These are phyloP conservation scores for Cenococcum geophilum DNA, from an alignment of 495 filamentous ascomycete species.

Conservation along the genomic window DNA sequence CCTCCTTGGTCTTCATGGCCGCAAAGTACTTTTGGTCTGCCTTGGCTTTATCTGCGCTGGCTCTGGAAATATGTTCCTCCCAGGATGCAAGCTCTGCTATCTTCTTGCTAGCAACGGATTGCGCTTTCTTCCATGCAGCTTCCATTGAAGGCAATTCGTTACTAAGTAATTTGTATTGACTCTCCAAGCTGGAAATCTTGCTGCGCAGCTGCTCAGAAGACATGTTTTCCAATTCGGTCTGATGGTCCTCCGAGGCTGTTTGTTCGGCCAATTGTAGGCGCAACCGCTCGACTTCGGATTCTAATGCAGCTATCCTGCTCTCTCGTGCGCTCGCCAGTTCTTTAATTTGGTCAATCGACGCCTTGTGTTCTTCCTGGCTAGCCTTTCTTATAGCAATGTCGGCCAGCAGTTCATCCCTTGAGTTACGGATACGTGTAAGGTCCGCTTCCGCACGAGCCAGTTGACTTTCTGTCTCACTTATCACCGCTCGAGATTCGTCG, in stretches of 20 bases:
- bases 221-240: slow-evolving; percentile 44
- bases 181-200: slow-evolving; percentile 66
- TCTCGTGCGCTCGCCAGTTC: slow-evolving; percentile 72
- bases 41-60: slow-evolving; percentile 84
- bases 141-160: slow-evolving; percentile 83
- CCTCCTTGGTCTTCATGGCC: slow-evolving; percentile 88
- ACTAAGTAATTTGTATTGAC: slow-evolving; percentile 74
- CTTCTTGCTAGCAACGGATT: slow-evolving; percentile 76
- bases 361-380: slow-evolving; percentile 66
- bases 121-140: slow-evolving; percentile 77
- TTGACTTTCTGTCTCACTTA: slow-evolving; percentile 72
- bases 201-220: slow-evolving; percentile 61
- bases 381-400: slow-evolving; percentile 76
- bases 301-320: slow-evolving; percentile 68
- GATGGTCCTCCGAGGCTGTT: slow-evolving; percentile 29
- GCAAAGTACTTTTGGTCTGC: slow-evolving; percentile 97
- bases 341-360: slow-evolving; percentile 60
- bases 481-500: slow-evolving; percentile 60
- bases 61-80: slow-evolving; percentile 70
- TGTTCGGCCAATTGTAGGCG: slow-evolving; percentile 46
- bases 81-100: slow-evolving; percentile 63
- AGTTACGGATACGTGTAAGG: slow-evolving; percentile 72
- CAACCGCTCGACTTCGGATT: slow-evolving; percentile 72
- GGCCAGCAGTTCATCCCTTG: slow-evolving; percentile 74
- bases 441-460: slow-evolving; percentile 76